phyloP scores from a whole-genome alignment of 306 rosid genomes.

The Canavalia gladiata region DNA sequence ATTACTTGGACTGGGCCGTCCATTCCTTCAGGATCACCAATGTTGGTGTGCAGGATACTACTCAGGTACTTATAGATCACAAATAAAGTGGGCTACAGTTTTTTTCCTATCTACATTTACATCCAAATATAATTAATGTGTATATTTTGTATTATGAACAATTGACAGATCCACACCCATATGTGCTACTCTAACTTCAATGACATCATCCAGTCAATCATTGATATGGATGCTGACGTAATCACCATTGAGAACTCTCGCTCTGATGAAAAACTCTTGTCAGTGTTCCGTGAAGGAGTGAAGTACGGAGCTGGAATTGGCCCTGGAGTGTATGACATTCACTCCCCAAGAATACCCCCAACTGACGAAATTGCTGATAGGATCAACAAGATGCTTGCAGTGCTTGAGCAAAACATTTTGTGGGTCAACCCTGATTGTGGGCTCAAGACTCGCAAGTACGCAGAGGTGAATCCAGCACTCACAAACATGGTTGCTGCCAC shows the following conservation, averaged over 20 bases:
- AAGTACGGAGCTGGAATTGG: conserved; percentile 94
- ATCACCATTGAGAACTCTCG: conserved; percentile 95
- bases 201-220: conserved; percentile 92
- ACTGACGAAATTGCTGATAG: conserved; percentile 88
- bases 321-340: conserved; percentile 90
- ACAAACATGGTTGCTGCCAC: conserved; percentile 80
- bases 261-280: conserved; percentile 88
- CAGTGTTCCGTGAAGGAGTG: conserved; percentile 91
- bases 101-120: neutral
- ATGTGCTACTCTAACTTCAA: conserved; percentile 96
- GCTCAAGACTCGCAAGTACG: conserved; percentile 84
- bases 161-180: conserved; percentile 85
- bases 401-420: conserved; percentile 81
- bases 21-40: conserved; percentile 92
- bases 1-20: conserved; percentile 91
- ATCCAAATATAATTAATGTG: neutral
- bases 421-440: conserved; percentile 95
- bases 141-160: conserved; percentile 44
- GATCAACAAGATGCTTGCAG: conserved; percentile 89
- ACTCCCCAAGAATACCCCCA: conserved; percentile 89
- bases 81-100: neutral
- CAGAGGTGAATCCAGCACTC: conserved; percentile 87
- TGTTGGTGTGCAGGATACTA: conserved; percentile 75
- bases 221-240: conserved; percentile 93
- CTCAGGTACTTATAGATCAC: conserved; percentile 64